Conservation (phyloP, 1,284 basidiomycete species). For the Cryptococcus sp. region DNA sequence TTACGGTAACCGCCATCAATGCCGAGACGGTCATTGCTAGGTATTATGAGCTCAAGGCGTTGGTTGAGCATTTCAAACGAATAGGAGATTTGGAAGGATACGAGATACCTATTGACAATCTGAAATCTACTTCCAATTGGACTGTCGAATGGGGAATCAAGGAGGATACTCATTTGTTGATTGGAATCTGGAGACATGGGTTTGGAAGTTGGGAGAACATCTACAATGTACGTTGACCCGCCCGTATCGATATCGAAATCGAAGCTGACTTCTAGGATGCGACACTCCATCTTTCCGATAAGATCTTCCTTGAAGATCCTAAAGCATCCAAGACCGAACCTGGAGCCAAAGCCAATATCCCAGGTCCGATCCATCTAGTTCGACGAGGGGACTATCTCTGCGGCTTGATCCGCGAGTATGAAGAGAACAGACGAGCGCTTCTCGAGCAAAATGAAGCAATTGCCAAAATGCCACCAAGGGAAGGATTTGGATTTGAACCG, state of each 20-base stretch:
- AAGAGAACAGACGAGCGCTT: slow-evolving; percentile 78
- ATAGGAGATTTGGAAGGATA: slow-evolving; percentile 71
- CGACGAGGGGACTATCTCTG: slow-evolving; percentile 89
- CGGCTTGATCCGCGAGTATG: slow-evolving; percentile 82
- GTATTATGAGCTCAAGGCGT: slow-evolving; percentile 80
- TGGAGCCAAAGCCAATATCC: slow-evolving; percentile 56
- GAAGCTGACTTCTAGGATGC: slow-evolving; percentile 58
- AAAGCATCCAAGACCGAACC: slow-evolving; percentile 54
- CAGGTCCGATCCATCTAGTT: slow-evolving; percentile 94
- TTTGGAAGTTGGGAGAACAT: slow-evolving; percentile 98
- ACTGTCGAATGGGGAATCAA: slow-evolving; percentile 88
- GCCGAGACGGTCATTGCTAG: slow-evolving; percentile 93
- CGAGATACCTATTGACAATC: slow-evolving; percentile 83
- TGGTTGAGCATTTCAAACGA: slow-evolving; percentile 71
- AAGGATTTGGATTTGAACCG: slow-evolving; percentile 42
- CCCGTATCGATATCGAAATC: no score
- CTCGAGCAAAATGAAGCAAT: slow-evolving; percentile 54
- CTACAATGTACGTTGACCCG: slow-evolving; percentile 28
- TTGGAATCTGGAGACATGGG: slow-evolving; percentile 89
- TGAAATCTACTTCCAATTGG: slow-evolving; percentile 93
- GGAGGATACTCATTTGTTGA: slow-evolving; percentile 89
- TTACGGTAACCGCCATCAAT: slow-evolving; percentile 89
- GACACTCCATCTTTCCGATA: slow-evolving; percentile 75
- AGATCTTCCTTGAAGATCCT: slow-evolving; percentile 97
- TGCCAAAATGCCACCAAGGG: slow-evolving; percentile 43